Evolutionary conservation across 2,329 filamentous ascomycete genomes (phyloP), one percentile per base, ranked within the genome.

Genomic region (Bipolaris bicolor): DNA sequence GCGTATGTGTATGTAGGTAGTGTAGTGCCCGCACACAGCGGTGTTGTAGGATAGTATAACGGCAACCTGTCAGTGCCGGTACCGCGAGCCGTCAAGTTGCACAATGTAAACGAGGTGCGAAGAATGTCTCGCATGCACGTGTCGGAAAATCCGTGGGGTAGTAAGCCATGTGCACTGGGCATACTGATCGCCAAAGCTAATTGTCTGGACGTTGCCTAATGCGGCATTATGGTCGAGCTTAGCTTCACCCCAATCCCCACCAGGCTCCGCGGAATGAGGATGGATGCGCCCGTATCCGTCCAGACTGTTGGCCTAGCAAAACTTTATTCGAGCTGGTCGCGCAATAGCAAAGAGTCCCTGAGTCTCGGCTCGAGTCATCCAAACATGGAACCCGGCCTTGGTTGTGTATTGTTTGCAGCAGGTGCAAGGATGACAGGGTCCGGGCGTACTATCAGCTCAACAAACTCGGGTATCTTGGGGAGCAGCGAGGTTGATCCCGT

Each of bases 361-460:
- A 4, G 3, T 20, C 29, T 34, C 29, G 15, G 9, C 4, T 34
- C 7, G 1, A 13, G 13, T 50, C n/a, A 29, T 13, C 11, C 40
- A 6, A 54, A 22, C 13, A 54, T 50, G 11, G 11, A 43, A 2
- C 56, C 37, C 4, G 43, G 33, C 24, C 49, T 56, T 18, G 20
- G 18, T 3, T 34, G 48, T n/a, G 20, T 40, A 7, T n/a, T 7
- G 22, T 40, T 29, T 7, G 33, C 24, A 13, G 22, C 33, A 11
- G 58, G 26, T 0, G 52, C n/a, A 18, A 58, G 47, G n/a, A 49
- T 52, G 15, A 50, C 55, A 10, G 48, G 29, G 13, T 44, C 46
- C 5, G 52, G 58, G 6, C 36, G 31, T n/a, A 44, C 44, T 5
- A 61, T 7, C 3, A 46, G 56, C 16, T 60, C 57, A 3, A 44